These are phyloP conservation scores for Immersiella caudata DNA, from an alignment of 495 filamentous ascomycete species.

Conservation along the genomic window DNA sequence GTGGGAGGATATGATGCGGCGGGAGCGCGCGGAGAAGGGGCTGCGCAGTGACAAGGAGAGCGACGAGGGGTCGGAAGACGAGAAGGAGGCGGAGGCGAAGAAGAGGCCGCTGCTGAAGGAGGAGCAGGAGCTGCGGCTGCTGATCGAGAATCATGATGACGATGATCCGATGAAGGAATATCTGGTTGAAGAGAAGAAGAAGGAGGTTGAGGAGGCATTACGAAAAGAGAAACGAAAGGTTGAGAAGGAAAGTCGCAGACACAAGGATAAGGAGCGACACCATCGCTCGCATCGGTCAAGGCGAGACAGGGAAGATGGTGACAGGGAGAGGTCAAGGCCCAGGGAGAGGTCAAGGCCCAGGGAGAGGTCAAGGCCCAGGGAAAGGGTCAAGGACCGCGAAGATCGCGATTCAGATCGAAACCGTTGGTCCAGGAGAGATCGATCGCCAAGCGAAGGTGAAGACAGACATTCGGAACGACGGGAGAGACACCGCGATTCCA, in stretches of 20 bases:
- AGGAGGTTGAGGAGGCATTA: conserved; percentile 75
- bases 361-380: conserved; percentile 17
- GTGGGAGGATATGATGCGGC: conserved; percentile 50
- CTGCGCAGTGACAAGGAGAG: conserved; percentile 42
- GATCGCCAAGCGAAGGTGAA: conserved; percentile 22
- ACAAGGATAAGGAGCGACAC: conserved; percentile 31
- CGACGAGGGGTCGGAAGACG: conserved; percentile 43
- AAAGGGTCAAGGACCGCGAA: conserved; percentile 12
- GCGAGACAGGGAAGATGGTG: conserved; percentile 12
- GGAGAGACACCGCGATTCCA: conserved; percentile 34
- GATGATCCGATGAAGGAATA: conserved; percentile 98
- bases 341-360: conserved; percentile 17
- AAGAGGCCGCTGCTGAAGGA: conserved; percentile 53
- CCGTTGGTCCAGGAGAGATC: conserved; percentile 26
- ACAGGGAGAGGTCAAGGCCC: conserved; percentile 17
- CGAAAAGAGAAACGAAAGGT: conserved; percentile 51
- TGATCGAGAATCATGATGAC: conserved; percentile 83
- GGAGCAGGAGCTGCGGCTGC: conserved; percentile 73
- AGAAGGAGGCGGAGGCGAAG: conserved; percentile 39
- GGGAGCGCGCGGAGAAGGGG: conserved; percentile 43
- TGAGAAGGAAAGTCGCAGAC: conserved; percentile 52
- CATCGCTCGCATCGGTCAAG: conserved; percentile 34
- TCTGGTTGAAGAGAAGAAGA: conserved; percentile 83
- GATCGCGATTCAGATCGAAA: conserved; percentile 23
- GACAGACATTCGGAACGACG: conserved; percentile 34